Conservation (phyloP, 345 rosid genomes). For the Angophora floribunda region DNA sequence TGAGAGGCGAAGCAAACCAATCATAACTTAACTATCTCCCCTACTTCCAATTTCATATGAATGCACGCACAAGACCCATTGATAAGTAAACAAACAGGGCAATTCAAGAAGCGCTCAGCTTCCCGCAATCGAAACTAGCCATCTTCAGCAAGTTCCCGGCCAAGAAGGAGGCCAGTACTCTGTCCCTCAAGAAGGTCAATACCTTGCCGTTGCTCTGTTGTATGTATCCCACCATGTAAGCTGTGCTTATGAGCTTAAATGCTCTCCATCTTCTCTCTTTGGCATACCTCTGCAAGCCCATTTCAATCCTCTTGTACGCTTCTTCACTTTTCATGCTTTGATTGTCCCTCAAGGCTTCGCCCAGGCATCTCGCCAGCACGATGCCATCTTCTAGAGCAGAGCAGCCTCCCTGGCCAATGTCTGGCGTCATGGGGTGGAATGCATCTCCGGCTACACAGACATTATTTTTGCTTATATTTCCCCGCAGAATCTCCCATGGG, state of each 20-base stretch:
- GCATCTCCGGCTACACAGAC: slow-evolving; percentile 58
- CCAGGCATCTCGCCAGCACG: slow-evolving; percentile 9
- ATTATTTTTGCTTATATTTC: slow-evolving; percentile 34
- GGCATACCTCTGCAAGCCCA: neutral
- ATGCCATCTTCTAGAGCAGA: slow-evolving; percentile 18
- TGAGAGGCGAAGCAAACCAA: neutral
- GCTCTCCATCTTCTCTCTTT: slow-evolving; percentile 54
- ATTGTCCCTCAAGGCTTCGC: neutral
- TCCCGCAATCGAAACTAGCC: neutral
- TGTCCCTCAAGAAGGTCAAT: neutral
- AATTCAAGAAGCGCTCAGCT: neutral
- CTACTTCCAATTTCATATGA: neutral
- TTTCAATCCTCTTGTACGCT: neutral
- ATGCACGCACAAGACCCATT: neutral
- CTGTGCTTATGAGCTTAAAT: slow-evolving; percentile 32
- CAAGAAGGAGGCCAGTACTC: neutral
- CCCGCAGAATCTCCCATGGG: slow-evolving; percentile 56
- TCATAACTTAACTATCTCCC: neutral
- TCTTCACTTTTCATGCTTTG: neutral
- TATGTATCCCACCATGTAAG: slow-evolving; percentile 39
- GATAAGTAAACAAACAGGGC: neutral
- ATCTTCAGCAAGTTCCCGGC: neutral
- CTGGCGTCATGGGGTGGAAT: slow-evolving; percentile 65
- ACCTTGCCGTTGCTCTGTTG: slow-evolving; percentile 29
- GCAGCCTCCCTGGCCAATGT: slow-evolving; percentile 26